Percentiles rank a stretch among this genome's conserved stretches.
Conservation (phyloP, 2,329 filamentous ascomycete genomes). For the Colletotrichum spaethianum region DNA sequence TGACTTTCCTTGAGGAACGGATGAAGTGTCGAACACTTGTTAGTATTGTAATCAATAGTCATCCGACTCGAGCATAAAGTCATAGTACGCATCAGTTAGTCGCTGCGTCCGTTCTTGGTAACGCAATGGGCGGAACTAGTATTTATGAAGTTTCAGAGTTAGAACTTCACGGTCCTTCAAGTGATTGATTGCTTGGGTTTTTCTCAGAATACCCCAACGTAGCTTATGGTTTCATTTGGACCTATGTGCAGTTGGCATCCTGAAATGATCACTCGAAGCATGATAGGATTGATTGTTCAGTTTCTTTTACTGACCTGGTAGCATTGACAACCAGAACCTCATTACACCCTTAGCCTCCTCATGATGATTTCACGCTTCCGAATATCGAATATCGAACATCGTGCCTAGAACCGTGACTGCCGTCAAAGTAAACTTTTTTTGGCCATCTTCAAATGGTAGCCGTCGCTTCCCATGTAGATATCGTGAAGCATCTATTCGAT, state of each 20-base stretch:
- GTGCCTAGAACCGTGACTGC: too few species aligned
- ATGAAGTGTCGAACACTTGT: too few species aligned
- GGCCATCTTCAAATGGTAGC: too few species aligned
- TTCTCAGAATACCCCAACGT: fast-evolving
- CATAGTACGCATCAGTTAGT: too few species aligned
- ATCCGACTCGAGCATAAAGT: too few species aligned
- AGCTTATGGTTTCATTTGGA: too few species aligned
- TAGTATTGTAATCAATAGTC: not conserved
- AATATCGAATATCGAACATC: too few species aligned
- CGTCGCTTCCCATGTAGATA: not conserved
- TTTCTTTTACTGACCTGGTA: not conserved
- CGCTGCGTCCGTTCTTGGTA: too few species aligned
- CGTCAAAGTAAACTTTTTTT: too few species aligned
- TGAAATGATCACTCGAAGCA: not conserved
- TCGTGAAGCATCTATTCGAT: not conserved
- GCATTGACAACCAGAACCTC: not conserved
- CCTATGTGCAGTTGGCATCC: not conserved
- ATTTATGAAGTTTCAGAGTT: too few species aligned
- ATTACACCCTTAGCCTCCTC: not conserved
- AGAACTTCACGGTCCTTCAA: not conserved
- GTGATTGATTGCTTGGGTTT: fast-evolving
- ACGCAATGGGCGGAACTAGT: too few species aligned
- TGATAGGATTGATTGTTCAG: too few species aligned
- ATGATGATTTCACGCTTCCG: not conserved
- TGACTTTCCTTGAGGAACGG: not conserved